Evolutionary conservation across 257 asterid genomes (phyloP).

Genomic region (Solanum ossicruentum): DNA sequence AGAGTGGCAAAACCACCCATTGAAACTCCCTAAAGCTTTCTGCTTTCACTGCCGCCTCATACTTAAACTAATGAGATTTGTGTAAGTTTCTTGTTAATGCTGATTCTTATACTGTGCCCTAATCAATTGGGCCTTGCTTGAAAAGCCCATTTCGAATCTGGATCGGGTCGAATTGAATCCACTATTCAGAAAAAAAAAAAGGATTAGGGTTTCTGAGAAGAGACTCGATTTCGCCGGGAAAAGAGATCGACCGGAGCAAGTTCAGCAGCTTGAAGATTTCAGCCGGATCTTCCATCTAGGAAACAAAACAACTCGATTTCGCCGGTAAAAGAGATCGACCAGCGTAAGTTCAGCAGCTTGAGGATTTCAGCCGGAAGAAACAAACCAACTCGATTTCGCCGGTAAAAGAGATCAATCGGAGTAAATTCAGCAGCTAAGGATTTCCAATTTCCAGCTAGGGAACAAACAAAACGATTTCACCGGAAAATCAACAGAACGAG

Average conservation of each 20-base stretch:
- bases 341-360: not conserved
- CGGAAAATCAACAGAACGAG: too few species aligned
- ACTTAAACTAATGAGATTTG: slow-evolving; percentile 3
- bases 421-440: not conserved
- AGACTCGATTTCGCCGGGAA: not conserved
- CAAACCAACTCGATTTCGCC: not conserved
- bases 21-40: slow-evolving; percentile 1
- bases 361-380: not conserved
- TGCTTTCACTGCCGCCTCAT: slow-evolving; percentile 2
- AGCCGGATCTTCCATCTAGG: not conserved
- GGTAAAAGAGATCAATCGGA: not conserved
- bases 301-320: not conserved
- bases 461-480: not conserved
- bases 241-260: not conserved
- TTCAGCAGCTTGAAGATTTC: not conserved
- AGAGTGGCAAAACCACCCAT: slow-evolving; percentile 37
- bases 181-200: not conserved
- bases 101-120: not conserved
- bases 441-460: too few species aligned
- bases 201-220: not conserved
- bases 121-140: not conserved
- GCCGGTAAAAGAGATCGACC: not conserved
- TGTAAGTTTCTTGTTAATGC: not conserved
- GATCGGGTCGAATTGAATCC: not conserved
- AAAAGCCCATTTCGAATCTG: not conserved